Percentiles rank a stretch among this genome's conserved stretches.
phyloP scores from a whole-genome alignment of 768 basidiomycete species.

The Termitomyces sp. region DNA sequence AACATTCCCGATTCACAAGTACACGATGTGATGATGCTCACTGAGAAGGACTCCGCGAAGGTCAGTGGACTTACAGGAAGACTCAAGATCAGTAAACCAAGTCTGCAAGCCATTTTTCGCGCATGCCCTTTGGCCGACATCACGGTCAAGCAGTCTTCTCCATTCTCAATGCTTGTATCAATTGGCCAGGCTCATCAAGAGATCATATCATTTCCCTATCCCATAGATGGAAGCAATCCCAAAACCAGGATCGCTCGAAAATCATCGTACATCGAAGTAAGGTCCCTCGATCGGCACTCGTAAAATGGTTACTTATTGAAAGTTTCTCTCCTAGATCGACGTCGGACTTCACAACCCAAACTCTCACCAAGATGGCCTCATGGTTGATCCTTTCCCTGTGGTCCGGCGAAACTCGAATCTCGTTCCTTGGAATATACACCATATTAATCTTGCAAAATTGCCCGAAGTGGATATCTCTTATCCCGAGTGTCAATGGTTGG shows the following conservation, averaged over 20 bases:
- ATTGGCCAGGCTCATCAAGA: constrained; percentile 21
- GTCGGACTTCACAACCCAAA: constrained; percentile 1
- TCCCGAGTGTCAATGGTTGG: constrained; percentile 19
- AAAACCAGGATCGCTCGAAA: constrained; percentile 51
- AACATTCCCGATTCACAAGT: neutral
- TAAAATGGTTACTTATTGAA: neutral
- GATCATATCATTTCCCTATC: constrained; percentile 38
- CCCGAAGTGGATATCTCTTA: constrained; percentile 16
- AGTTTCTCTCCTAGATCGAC: neutral
- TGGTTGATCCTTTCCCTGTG: constrained; percentile 25
- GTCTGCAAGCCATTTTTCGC: constrained; percentile 16
- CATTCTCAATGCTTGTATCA: constrained; percentile 27
- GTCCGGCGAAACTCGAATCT: constrained; percentile 1
- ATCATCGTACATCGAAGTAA: constrained; percentile 47
- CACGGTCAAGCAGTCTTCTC: constrained; percentile 23
- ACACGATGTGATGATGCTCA: neutral
- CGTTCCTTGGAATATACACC: constrained; percentile 29
- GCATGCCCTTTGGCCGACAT: constrained; percentile 14
- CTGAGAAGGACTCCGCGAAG: neutral
- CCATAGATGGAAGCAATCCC: constrained; percentile 31
- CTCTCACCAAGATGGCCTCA: constrained; percentile 1
- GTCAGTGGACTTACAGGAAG: constrained; percentile 17
- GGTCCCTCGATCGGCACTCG: constrained; percentile 4
- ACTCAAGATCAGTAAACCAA: constrained; percentile 15
- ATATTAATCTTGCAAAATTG: constrained; percentile 24